phyloP scores from a whole-genome alignment of 768 basidiomycete species.

The Lactifluus echinatus region DNA sequence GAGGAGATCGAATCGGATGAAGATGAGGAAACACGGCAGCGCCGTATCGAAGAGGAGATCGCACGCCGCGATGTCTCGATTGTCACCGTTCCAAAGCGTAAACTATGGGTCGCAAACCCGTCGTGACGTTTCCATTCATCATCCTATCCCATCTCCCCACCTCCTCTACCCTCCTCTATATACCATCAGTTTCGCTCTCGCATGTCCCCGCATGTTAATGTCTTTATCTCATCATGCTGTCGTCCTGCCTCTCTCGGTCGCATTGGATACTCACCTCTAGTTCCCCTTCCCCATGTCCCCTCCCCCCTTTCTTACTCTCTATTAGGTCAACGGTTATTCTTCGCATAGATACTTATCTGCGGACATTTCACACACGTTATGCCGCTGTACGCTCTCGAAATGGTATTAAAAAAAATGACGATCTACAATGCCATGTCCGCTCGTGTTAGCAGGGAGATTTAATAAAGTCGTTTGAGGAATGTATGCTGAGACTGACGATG shows the following conservation, averaged over 20 bases:
- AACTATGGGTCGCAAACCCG: conserved; percentile 67
- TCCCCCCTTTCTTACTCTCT: not conserved
- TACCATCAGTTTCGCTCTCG: conserved; percentile 2
- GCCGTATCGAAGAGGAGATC: conserved; percentile 76
- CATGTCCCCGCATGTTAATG: conserved; percentile 5
- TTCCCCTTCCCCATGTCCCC: not conserved
- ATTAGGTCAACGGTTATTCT: conserved; percentile 12
- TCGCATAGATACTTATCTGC: conserved; percentile 19
- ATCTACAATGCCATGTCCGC: conserved; percentile 13
- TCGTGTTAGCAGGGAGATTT: conserved; percentile 9
- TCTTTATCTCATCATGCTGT: conserved; percentile 1
- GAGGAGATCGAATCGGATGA: conserved; percentile 59
- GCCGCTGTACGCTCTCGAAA: conserved; percentile 24
- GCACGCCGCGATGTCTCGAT: conserved; percentile 77
- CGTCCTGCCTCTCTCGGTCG: not conserved
- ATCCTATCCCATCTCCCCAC: not conserved
- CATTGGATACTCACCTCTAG: conserved; percentile 27
- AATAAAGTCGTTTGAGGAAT: not conserved
- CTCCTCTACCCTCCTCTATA: not conserved
- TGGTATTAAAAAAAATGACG: conserved; percentile 16
- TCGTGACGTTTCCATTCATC: conserved; percentile 24
- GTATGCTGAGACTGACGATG: not conserved
- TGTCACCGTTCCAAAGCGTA: conserved; percentile 63
- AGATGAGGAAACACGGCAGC: conserved; percentile 66
- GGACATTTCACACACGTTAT: conserved; percentile 15